Base-by-base conservation (phyloP, 179 eudicot genomes). In the Actinidia chinensis region DNA sequence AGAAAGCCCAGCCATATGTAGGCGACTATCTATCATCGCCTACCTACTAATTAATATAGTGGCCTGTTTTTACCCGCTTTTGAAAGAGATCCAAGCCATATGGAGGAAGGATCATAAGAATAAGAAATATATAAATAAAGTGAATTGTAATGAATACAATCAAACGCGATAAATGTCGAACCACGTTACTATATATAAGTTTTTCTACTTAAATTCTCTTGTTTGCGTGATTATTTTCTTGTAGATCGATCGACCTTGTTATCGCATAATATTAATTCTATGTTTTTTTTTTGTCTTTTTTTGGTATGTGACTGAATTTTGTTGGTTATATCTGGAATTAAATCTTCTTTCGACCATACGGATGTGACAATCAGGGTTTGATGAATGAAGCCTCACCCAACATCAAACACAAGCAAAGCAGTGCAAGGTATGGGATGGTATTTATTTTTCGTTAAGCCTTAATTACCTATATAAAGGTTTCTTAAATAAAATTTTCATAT, bases 261-360 rank as follows among this genome's bases (percentile, higher is more conserved):
- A 1, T 40, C 4, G 4, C 10, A 46, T 25, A 5, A 4, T 6
- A 11, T 25, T 17, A 10, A 10, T 63, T 46, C 13, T 10, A 25
- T 72, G 9, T 18, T 52, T 28, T 12, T 22, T 11, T 20, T 1
- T 25, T 23, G 5, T 23, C 8, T 5, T 12, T 22, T 14, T n/a
- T 5, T 48, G 23, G 20, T 61, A 1, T 72, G 15, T 17, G 13
- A 18, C n/a, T 66, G 33, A 28, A 2, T 64, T 50, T 65, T 20
- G 15, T 17, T 75, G 14, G 8, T 40, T 33, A 1, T 56, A 88
- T 88, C 84, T 78, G 9, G 84, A 86, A 5, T 82, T 85, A 72
- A 83, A 83, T 80, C 91, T 87, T 77, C 82, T 65, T 28, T 61
- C 76, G 67, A 75, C 84, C 28, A 76, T 71, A 55, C 42, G 44